phyloP scores from a whole-genome alignment of 2,329 filamentous ascomycete genomes.

The Venturia effusa region DNA sequence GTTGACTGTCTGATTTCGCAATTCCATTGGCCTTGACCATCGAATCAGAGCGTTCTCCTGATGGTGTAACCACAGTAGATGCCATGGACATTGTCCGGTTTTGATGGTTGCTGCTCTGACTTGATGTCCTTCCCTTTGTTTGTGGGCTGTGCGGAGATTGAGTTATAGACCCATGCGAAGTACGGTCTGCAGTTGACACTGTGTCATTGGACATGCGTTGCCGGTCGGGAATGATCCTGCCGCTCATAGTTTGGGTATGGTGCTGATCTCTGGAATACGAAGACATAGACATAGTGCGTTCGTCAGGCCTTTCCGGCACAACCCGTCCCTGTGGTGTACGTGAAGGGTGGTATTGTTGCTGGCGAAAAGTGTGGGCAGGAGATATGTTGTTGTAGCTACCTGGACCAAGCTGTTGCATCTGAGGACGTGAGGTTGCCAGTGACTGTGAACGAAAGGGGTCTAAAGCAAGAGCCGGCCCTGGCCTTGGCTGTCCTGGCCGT shows the following conservation, averaged over 20 bases:
- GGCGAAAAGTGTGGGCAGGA: conserved; percentile 66
- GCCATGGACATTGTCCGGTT: conserved; percentile 83
- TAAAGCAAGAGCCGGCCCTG: conserved; percentile 63
- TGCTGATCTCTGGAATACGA: conserved; percentile 68
- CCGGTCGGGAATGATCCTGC: conserved; percentile 76
- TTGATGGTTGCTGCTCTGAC: conserved; percentile 18
- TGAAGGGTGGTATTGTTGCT: conserved; percentile 62
- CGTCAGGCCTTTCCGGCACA: conserved; percentile 83
- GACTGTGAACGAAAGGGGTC: conserved; percentile 91
- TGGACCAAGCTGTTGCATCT: conserved; percentile 46
- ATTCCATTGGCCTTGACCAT: conserved; percentile 42
- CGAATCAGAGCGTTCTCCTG: conserved; percentile 51
- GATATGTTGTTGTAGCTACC: conserved; percentile 40
- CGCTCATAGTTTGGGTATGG: conserved; percentile 82
- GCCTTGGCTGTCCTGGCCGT: conserved; percentile 25
- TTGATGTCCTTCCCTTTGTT: conserved; percentile 2
- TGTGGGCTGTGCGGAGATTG: conserved; percentile 20
- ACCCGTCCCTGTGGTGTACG: conserved; percentile 80
- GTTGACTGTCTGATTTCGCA: conserved; percentile 14
- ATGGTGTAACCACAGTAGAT: conserved; percentile 51
- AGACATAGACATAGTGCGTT: conserved; percentile 93
- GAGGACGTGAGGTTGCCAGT: conserved; percentile 66
- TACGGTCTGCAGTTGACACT: conserved; percentile 15
- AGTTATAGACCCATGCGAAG: conserved; percentile 13
- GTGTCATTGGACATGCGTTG: conserved; percentile 43